These are phyloP conservation scores for Blastomyces emzantsi DNA, from an alignment of 2,329 filamentous ascomycete species.

Conservation along the genomic window DNA sequence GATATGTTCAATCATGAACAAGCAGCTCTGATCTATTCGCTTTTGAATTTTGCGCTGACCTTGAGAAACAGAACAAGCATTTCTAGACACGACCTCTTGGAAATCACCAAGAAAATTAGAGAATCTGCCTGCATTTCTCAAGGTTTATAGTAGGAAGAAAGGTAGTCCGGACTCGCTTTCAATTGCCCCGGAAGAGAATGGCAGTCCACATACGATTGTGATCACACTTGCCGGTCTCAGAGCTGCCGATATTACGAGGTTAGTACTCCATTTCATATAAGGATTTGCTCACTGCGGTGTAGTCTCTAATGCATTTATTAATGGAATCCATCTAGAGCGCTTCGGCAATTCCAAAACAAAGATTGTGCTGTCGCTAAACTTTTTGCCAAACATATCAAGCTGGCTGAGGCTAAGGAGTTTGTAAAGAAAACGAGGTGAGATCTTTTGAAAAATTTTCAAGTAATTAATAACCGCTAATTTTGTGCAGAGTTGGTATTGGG, in stretches of 20 bases:
- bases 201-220: conserved; percentile 76
- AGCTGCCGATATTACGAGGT: conserved; percentile 75
- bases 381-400: conserved; percentile 97
- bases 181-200: conserved; percentile 58
- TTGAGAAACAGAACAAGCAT: conserved; percentile 53
- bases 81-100: conserved; percentile 73
- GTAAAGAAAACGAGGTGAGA: conserved; percentile 52
- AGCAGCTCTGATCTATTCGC: not conserved
- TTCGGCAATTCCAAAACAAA: conserved; percentile 72
- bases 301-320: conserved; percentile 9
- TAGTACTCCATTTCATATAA: conserved; percentile 18
- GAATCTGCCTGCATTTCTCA: conserved; percentile 70
- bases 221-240: conserved; percentile 77
- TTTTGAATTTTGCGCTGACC: not conserved
- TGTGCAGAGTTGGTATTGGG: conserved; percentile 65
- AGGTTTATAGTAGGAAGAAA: conserved; percentile 47
- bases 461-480: not conserved
- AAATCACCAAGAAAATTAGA: conserved; percentile 56
- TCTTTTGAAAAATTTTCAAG: not conserved
- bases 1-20: not conserved
- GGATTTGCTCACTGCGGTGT: not conserved
- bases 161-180: conserved; percentile 46
- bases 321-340: conserved; percentile 41
- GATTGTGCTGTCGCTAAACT: conserved; percentile 75
- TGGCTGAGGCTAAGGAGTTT: conserved; percentile 73